These are phyloP conservation scores for Tilletia caries DNA, from an alignment of 1,284 basidiomycete genomes.

Conservation along the genomic window DNA sequence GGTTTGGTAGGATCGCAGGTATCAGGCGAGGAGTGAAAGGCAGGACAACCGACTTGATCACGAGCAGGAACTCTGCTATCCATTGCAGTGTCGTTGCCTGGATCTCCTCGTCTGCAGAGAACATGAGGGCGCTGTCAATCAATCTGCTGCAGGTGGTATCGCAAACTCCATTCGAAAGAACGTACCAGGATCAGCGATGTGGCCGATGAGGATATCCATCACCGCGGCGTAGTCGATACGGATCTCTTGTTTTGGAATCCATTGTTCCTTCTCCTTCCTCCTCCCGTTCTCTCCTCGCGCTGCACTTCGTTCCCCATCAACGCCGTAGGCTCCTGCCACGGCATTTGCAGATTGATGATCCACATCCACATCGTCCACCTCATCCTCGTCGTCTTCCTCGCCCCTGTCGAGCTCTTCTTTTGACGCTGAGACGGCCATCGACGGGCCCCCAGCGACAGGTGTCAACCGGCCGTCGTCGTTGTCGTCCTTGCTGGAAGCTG, in stretches of 20 bases:
- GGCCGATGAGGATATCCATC: conserved; percentile 87
- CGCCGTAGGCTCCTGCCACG: conserved; percentile 50
- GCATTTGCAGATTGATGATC: conserved; percentile 54
- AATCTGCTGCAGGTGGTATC: not conserved
- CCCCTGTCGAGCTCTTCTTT: conserved; percentile 45
- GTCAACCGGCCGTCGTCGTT: conserved; percentile 13
- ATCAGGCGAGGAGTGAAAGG: conserved; percentile 91
- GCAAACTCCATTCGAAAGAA: too few species aligned
- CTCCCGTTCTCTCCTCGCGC: not conserved
- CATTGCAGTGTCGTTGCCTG: conserved; percentile 66
- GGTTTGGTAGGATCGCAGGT: conserved; percentile 84
- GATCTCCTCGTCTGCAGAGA: conserved; percentile 53
- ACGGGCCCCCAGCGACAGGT: conserved; percentile 13
- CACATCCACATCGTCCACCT: conserved; percentile 37
- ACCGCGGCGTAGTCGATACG: conserved; percentile 86
- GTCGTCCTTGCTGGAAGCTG: not conserved
- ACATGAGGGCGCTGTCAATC: not conserved
- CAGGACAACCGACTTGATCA: conserved; percentile 85
- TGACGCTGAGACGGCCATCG: conserved; percentile 19
- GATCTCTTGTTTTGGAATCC: conserved; percentile 90
- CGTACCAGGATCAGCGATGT: conserved; percentile 79
- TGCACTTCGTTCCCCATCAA: not conserved
- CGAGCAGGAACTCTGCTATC: conserved; percentile 84
- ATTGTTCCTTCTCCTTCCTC: conserved; percentile 51
- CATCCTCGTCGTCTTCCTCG: conserved; percentile 50